Conservation (phyloP, 2,329 filamentous ascomycete species). For the Fusarium buharicum region DNA sequence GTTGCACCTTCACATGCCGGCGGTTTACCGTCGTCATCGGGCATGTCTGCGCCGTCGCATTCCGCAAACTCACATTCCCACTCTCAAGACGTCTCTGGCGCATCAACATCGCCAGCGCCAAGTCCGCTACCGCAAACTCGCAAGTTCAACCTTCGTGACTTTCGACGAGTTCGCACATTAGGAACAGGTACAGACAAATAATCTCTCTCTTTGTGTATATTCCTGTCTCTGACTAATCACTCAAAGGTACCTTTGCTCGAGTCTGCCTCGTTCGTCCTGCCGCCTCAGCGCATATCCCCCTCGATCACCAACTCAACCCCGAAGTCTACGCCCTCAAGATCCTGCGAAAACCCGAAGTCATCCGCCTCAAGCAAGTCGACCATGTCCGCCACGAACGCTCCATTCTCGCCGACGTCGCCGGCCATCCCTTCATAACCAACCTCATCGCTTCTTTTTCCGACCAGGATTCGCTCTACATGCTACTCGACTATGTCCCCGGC, state of each 20-base stretch:
- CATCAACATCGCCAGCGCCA: slow-evolving; percentile 22
- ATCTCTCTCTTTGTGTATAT: neutral
- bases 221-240: slow-evolving; percentile 2
- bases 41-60: slow-evolving; percentile 39
- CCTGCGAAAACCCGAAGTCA: slow-evolving; percentile 76
- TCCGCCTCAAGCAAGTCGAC: slow-evolving; percentile 86
- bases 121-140: slow-evolving; percentile 44
- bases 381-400: slow-evolving; percentile 86
- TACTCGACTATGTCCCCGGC: slow-evolving; percentile 84
- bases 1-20: slow-evolving; percentile 48
- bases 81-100: slow-evolving; percentile 32
- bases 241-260: slow-evolving; percentile 78
- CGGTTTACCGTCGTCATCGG: slow-evolving; percentile 41
- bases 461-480: slow-evolving; percentile 80
- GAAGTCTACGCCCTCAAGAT: slow-evolving; percentile 85
- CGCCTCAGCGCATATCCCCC: slow-evolving; percentile 57
- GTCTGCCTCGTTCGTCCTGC: slow-evolving; percentile 80
- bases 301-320: slow-evolving; percentile 51
- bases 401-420: slow-evolving; percentile 79
- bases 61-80: slow-evolving; percentile 27
- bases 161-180: slow-evolving; percentile 78
- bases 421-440: slow-evolving; percentile 85
- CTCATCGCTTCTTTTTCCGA: slow-evolving; percentile 84
- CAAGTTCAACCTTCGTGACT: slow-evolving; percentile 62
- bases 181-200: slow-evolving; percentile 69